Evolutionary conservation across 768 basidiomycete genomes (phyloP), one percentile per base, ranked within the genome.

Genomic region (Atractiella rhizophila): DNA sequence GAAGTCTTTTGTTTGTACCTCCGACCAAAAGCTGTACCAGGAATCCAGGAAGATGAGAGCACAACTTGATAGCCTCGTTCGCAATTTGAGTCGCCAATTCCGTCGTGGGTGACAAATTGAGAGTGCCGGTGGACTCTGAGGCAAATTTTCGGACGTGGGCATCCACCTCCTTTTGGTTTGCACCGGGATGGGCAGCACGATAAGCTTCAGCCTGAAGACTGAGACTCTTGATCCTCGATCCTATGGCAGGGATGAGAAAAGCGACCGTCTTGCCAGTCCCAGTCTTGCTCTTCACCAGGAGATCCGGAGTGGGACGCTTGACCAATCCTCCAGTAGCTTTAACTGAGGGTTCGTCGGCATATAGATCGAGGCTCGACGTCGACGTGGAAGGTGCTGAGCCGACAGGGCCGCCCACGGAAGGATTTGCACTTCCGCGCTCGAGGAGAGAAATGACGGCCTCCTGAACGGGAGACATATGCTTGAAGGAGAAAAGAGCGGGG

Each of bases 381-480:
- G n/a, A n/a, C n/a, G n/a, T n/a, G n/a, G n/a, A n/a, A n/a, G n/a
- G n/a, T n/a, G n/a, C n/a, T n/a, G n/a, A n/a, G n/a, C n/a, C n/a
- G n/a, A n/a, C n/a, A n/a, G n/a, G n/a, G n/a, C n/a, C n/a, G n/a
- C n/a, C n/a, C n/a, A n/a, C n/a, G n/a, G n/a, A n/a, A n/a, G n/a
- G n/a, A n/a, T n/a, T n/a, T n/a, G n/a, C n/a, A n/a, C n/a, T n/a
- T n/a, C n/a, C n/a, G n/a, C n/a, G n/a, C n/a, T n/a, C n/a, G n/a
- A 94, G 67, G 39, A 79, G 64, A 8, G 68, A 66, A 2, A 82
- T 62, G 6, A 96, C 80, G 39, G 71, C 66, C 8, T 70, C 68
- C 57, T 91, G 86, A 3, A 94, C 85, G 4, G 70, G 56, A 1
- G 76, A 73, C 81, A 88, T 81, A 35, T 64, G 62, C 6, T 57